Base-by-base conservation (phyloP, 306 rosid genomes). In the Fragaria iinumae region DNA sequence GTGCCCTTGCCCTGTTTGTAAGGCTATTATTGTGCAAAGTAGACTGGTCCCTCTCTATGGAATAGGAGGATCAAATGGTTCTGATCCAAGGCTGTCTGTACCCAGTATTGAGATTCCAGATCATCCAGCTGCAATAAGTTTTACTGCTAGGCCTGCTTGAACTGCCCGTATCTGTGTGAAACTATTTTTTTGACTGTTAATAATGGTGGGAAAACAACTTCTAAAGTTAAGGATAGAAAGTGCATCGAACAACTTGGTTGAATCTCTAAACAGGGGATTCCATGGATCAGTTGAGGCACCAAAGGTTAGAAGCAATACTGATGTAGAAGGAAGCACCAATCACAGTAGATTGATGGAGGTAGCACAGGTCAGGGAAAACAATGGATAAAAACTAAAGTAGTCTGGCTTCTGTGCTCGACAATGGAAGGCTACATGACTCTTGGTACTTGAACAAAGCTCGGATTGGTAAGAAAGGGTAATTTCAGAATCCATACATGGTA, bases 31-130 rank as follows among this genome's bases (percentile, higher is more conserved):
- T 17, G 20, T 32, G 50, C 17, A 78, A 32, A 44, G 71, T 16
- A 71, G 47, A 21, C 14, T 78, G 23, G 59, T 78, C 50, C 77
- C 82, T 45, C 38, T 78, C 1, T 71, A 60, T 62, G 82, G 81
- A 11, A 70, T 20, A 20, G 72, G 80, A 8, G 49, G 60, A 34
- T 13, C 57, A 6, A 8, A 56, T 6, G 63, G 12, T 20, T 67
- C 71, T 0, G 50, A 39, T 20, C 8, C 10, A 9, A 67, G 50
- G 53, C 18, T 48, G 20, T 36, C 25, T 65, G 11, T 67, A 67
- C 71, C 9, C 17, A 1, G 49, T 67, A 0, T 39, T 39, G 48
- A 39, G 48, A 10, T 67, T 39, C 32, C 71, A 67, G 43, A 18
- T 67, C 57, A 23, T n/a, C 57, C 57, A 52, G 23, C 57, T 52